These are phyloP conservation scores for Yarrowia hollandica DNA, from an alignment of 805 yeast species.

Conservation along the genomic window DNA sequence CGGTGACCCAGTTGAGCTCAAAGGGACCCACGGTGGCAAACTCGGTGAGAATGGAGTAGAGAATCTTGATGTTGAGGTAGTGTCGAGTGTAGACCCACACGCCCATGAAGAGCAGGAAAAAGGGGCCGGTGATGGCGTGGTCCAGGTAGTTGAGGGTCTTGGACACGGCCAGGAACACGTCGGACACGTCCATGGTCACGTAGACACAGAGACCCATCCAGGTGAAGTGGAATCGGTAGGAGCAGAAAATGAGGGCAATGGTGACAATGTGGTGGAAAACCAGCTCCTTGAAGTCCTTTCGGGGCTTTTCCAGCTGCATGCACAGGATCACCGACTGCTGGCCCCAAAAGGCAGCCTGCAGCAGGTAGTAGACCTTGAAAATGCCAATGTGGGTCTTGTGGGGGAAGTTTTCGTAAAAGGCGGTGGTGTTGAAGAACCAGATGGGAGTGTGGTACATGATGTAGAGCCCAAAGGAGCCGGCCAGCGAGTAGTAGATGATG, in stretches of 20 bases:
- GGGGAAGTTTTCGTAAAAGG: slow-evolving; percentile 80
- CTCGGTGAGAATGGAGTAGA: slow-evolving; percentile 64
- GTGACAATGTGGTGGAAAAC: slow-evolving; percentile 93
- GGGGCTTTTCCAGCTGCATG: slow-evolving; percentile 87
- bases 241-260: slow-evolving; percentile 76
- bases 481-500: slow-evolving; percentile 71
- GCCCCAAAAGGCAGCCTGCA: slow-evolving; percentile 97
- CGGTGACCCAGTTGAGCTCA: slow-evolving; percentile 77
- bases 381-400: slow-evolving; percentile 68
- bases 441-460: slow-evolving; percentile 81
- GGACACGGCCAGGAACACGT: slow-evolving; percentile 79
- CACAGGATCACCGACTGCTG: slow-evolving; percentile 86
- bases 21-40: slow-evolving; percentile 82
- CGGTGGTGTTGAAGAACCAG: slow-evolving; percentile 85
- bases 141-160: slow-evolving; percentile 87
- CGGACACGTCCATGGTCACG: slow-evolving; percentile 95
- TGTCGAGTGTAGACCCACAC: slow-evolving; percentile 92
- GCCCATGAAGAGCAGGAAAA: slow-evolving; percentile 64
- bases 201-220: slow-evolving; percentile 92
- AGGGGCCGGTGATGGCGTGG: slow-evolving; percentile 59
- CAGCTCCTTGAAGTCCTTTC: slow-evolving; percentile 89
- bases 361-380: slow-evolving; percentile 79
- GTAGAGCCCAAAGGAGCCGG: slow-evolving; percentile 86
- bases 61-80: slow-evolving; percentile 71
- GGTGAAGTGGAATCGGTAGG: slow-evolving; percentile 92